A percentile compares a stretch with the other conserved stretches of the same genome.
These are phyloP conservation scores for Plenodomus tracheiphilus DNA, from an alignment of 2,329 filamentous ascomycete genomes.

Conservation along the genomic window DNA sequence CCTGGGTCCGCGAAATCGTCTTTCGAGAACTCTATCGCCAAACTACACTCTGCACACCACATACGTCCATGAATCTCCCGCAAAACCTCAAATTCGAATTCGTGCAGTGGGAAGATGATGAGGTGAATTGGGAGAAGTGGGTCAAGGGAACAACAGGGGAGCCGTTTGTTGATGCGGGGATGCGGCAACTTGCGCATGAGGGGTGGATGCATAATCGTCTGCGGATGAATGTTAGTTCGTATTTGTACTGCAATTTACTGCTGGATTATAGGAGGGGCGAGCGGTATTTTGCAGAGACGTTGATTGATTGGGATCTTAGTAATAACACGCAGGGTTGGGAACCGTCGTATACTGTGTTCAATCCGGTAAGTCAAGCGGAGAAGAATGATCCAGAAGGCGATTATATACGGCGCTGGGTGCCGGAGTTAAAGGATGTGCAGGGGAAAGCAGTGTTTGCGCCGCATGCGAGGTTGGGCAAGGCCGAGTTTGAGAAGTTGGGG, in stretches of 20 bases:
- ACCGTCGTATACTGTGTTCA: slow-evolving; percentile 55
- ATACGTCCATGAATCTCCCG: slow-evolving; percentile 55
- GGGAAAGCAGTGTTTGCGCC: slow-evolving; percentile 57
- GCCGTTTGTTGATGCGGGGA: slow-evolving; percentile 56
- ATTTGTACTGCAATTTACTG: slow-evolving; percentile 54
- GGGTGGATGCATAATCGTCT: slow-evolving; percentile 58
- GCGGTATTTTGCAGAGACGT: slow-evolving; percentile 55
- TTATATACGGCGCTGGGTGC: slow-evolving; percentile 46
- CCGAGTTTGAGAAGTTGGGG: slow-evolving; percentile 54
- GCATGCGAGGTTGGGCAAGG: slow-evolving; percentile 47
- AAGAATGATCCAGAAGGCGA: slow-evolving; percentile 44
- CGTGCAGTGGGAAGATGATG: slow-evolving; percentile 56
- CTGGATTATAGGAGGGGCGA: slow-evolving; percentile 56
- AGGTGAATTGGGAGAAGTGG: slow-evolving; percentile 56
- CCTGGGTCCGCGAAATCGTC: slow-evolving; percentile 57
- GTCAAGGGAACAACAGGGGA: slow-evolving; percentile 52
- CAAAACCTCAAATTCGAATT: slow-evolving; percentile 58
- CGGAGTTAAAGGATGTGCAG: slow-evolving; percentile 44
- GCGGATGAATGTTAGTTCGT: slow-evolving; percentile 55
- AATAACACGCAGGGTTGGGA: slow-evolving; percentile 59
- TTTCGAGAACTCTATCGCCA: slow-evolving; percentile 58
- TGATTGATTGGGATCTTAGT: slow-evolving; percentile 53
- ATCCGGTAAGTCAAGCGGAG: slow-evolving; percentile 46
- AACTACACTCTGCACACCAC: slow-evolving; percentile 51
- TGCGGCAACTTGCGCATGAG: slow-evolving; percentile 55